Percentiles rank a stretch among this genome's conserved stretches.
phyloP scores from a whole-genome alignment of 2,329 filamentous ascomycete genomes.

The Arthrobotrys pseudoclavata region DNA sequence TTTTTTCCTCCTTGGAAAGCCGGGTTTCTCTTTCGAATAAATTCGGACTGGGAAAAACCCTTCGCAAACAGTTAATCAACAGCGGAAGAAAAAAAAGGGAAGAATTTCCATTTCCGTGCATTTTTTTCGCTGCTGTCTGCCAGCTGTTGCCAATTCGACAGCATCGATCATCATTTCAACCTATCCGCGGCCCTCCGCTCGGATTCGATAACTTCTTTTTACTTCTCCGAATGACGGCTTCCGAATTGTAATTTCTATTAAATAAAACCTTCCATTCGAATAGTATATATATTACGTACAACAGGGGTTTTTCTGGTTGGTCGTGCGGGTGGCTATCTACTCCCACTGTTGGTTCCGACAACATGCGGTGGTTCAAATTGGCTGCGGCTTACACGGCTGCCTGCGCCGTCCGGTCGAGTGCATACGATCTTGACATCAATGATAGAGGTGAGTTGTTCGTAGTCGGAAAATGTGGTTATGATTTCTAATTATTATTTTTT shows the following conservation, averaged over 20 bases:
- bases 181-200: background rate
- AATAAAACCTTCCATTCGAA: background rate
- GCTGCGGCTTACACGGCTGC: slow-evolving; percentile 45
- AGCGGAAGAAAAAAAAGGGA: background rate
- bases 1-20: background rate
- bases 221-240: slow-evolving; percentile 19
- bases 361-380: slow-evolving; percentile 54
- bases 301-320: slow-evolving; percentile 3
- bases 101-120: slow-evolving; percentile 21
- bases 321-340: slow-evolving; percentile 27
- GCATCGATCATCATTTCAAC: background rate
- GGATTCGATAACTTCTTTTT: background rate
- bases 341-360: slow-evolving; percentile 17
- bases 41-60: slow-evolving; percentile 6
- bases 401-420: slow-evolving; percentile 36
- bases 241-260: slow-evolving; percentile 24
- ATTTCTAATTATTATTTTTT: slow-evolving; percentile 2
- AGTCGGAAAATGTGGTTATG: background rate
- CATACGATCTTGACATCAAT: slow-evolving; percentile 50
- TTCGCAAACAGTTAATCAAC: background rate
- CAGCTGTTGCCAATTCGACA: slow-evolving; percentile 19
- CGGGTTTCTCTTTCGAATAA: background rate
- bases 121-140: slow-evolving; percentile 1
- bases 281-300: slow-evolving; percentile 12
- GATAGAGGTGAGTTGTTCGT: slow-evolving; percentile 27